phyloP scores from a whole-genome alignment of 805 yeast species.

The Cephaloascus fragrans region DNA sequence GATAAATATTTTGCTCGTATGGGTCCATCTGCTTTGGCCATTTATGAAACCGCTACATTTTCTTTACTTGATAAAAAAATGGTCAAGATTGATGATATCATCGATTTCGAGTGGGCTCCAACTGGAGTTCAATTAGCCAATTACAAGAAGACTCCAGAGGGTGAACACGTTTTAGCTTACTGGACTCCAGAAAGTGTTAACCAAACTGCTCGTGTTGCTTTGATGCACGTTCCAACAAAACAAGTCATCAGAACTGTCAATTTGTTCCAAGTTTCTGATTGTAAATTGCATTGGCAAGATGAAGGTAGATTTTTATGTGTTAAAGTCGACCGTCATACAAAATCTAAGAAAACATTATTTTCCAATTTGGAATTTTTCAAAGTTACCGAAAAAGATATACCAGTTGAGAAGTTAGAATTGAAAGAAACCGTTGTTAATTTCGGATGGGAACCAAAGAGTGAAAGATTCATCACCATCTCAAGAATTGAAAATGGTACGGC shows the following conservation, averaged over 20 bases:
- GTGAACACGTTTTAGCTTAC: conserved; percentile 67
- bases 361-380: conserved; percentile 90
- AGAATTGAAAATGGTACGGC: conserved; percentile 44
- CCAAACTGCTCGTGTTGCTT: conserved; percentile 90
- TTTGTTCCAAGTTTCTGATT: conserved; percentile 88
- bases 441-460: conserved; percentile 94
- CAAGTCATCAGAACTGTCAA: conserved; percentile 82
- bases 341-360: conserved; percentile 85
- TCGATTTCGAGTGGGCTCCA: conserved; percentile 94
- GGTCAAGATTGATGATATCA: conserved; percentile 72
- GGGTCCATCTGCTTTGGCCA: conserved; percentile 85
- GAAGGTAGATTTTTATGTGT: conserved; percentile 79
- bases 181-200: conserved; percentile 95
- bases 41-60: conserved; percentile 73
- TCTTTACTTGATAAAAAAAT: conserved; percentile 79
- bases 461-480: conserved; percentile 75
- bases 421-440: conserved; percentile 81
- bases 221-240: conserved; percentile 81
- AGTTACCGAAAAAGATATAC: conserved; percentile 78
- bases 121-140: conserved; percentile 63
- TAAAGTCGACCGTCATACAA: conserved; percentile 94
- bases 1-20: conserved; percentile 91
- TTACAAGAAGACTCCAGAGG: conserved; percentile 36
- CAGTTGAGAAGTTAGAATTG: conserved; percentile 89
- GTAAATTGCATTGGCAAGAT: conserved; percentile 90